phyloP scores from a whole-genome alignment of 2,329 filamentous ascomycete species.

The Leptographium galeiforme region DNA sequence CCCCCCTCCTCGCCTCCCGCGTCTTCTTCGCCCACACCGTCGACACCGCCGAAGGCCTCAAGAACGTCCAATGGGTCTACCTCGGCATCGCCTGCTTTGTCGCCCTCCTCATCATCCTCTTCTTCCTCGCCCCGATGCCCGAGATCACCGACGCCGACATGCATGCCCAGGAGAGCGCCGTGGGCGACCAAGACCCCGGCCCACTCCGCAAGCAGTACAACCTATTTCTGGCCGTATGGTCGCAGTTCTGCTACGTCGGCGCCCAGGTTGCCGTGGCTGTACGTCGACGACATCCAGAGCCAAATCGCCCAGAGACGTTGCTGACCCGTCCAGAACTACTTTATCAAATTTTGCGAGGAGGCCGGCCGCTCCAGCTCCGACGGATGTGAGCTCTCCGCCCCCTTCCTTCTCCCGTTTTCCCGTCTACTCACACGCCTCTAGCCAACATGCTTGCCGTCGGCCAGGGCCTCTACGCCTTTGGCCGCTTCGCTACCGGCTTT shows the following conservation, averaged over 20 bases:
- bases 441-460: conserved; percentile 43
- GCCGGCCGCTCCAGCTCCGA: conserved; percentile 12
- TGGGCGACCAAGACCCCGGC: conserved; percentile 27
- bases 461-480: conserved; percentile 45
- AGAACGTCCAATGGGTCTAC: conserved; percentile 52
- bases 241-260: conserved; percentile 52
- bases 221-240: conserved; percentile 45
- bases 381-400: conserved; percentile 10
- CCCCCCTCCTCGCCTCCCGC: conserved; percentile 43
- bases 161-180: conserved; percentile 34
- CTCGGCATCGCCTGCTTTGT: conserved; percentile 49
- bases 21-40: conserved; percentile 47
- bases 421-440: conserved; percentile 7
- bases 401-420: background rate
- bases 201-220: conserved; percentile 45
- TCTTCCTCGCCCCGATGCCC: conserved; percentile 38
- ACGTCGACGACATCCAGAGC: conserved; percentile 9
- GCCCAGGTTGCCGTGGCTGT: conserved; percentile 40
- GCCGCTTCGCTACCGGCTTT: conserved; percentile 41
- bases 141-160: conserved; percentile 50
- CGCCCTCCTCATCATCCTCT: conserved; percentile 39
- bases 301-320: background rate
- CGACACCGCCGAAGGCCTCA: conserved; percentile 32
- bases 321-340: conserved; percentile 26
- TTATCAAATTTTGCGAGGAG: conserved; percentile 34